Conservation (phyloP, 257 asterid genomes). For the Cruciata laevipes region DNA sequence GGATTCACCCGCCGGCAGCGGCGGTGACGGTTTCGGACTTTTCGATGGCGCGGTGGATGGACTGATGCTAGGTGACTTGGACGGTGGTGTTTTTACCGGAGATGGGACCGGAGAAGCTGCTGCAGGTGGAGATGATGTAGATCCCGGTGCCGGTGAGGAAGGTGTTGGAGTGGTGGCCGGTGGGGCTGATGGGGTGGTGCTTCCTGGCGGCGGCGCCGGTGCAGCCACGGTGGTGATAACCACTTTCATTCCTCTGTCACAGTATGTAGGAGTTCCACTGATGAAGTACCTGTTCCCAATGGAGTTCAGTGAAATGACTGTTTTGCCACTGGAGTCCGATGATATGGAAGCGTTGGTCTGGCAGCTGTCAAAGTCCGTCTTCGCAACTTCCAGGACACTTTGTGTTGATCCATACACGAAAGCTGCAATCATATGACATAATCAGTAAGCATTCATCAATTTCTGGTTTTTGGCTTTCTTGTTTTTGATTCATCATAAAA, state of each 20-base stretch:
- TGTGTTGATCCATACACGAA: slow-evolving; percentile 42
- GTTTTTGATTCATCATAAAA: too few species aligned
- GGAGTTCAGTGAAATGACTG: slow-evolving; percentile 41
- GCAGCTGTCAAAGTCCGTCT: slow-evolving; percentile 50
- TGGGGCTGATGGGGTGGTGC: slow-evolving; percentile 16
- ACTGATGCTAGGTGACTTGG: slow-evolving; percentile 21
- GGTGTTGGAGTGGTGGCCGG: slow-evolving; percentile 22
- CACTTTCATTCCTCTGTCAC: slow-evolving; percentile 67
- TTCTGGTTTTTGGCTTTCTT: too few species aligned
- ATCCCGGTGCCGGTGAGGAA: slow-evolving; percentile 12
- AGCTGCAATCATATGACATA: slow-evolving; percentile 33
- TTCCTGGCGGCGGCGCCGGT: slow-evolving; percentile 35
- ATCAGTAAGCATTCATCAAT: background rate
- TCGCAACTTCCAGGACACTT: slow-evolving; percentile 55
- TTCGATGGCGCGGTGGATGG: slow-evolving; percentile 19
- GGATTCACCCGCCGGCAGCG: slow-evolving; percentile 13
- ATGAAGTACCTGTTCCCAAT: slow-evolving; percentile 58
- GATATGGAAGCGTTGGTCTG: slow-evolving; percentile 28
- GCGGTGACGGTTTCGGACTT: slow-evolving; percentile 22
- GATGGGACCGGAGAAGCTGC: slow-evolving; percentile 22
- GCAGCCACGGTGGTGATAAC: slow-evolving; percentile 33
- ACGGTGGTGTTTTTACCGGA: slow-evolving; percentile 24
- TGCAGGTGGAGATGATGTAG: slow-evolving; percentile 11
- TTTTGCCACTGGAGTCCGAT: slow-evolving; percentile 38
- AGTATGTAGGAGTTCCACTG: slow-evolving; percentile 55